A percentile compares a stretch with the other conserved stretches of the same genome.
These are phyloP conservation scores for Nothophaeocryptopus gaeumannii DNA, from an alignment of 2,329 filamentous ascomycete species.

Conservation along the genomic window DNA sequence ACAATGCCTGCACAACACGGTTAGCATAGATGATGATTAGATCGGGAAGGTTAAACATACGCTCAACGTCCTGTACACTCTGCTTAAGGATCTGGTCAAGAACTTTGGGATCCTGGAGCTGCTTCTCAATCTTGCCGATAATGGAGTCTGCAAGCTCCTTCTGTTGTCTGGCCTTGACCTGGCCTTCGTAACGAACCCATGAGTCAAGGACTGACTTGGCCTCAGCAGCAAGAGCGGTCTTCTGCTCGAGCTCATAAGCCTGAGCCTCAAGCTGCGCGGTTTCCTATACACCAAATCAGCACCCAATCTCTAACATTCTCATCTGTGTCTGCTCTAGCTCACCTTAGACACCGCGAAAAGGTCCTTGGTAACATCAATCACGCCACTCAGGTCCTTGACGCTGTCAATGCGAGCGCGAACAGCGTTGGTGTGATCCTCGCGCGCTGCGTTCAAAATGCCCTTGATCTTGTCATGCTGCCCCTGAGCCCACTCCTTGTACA, in stretches of 20 bases:
- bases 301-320: background rate
- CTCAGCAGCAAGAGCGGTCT: constrained; percentile 85
- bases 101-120: constrained; percentile 95
- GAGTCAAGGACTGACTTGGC: constrained; percentile 95
- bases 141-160: constrained; percentile 87
- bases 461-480: constrained; percentile 87
- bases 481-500: constrained; percentile 91
- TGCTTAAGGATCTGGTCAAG: constrained; percentile 98
- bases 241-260: constrained; percentile 96
- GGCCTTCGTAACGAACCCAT: constrained; percentile 97
- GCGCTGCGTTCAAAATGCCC: constrained; percentile 89
- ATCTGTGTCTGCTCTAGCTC: constrained; percentile 25
- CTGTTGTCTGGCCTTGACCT: constrained; percentile 99
- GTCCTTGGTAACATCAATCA: constrained; percentile 94
- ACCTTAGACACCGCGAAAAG: constrained; percentile 99
- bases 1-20: constrained; percentile 23
- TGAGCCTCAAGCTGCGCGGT: constrained; percentile 93
- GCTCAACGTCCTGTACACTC: constrained; percentile 93
- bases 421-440: constrained; percentile 90
- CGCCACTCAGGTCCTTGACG: constrained; percentile 89
- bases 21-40: background rate
- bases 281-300: constrained; percentile 61
- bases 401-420: constrained; percentile 92
- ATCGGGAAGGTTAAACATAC: constrained; percentile 52
- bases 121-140: constrained; percentile 98